A percentile compares a stretch with the other conserved stretches of the same genome.
Conservation (phyloP, 1,284 basidiomycete genomes). For the Ustilago tritici region DNA sequence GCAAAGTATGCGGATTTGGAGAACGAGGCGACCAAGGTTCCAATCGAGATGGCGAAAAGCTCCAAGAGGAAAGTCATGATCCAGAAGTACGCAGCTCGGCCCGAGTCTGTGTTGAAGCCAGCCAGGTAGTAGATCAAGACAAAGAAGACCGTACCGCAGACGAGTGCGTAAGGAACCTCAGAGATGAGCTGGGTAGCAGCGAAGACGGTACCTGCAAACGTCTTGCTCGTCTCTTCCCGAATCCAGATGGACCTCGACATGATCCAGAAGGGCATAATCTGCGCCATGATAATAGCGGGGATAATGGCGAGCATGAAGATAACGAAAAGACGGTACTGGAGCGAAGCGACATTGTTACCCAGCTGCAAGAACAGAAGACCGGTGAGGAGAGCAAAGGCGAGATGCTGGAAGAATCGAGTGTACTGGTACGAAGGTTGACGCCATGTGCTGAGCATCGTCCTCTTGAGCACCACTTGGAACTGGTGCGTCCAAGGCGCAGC, state of each 20-base stretch:
- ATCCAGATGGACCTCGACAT: conserved; percentile 74
- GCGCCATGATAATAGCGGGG: conserved; percentile 81
- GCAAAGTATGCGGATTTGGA: conserved; percentile 75
- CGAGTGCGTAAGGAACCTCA: conserved; percentile 81
- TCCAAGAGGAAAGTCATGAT: conserved; percentile 70
- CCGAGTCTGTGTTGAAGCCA: conserved; percentile 74
- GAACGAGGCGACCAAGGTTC: conserved; percentile 71
- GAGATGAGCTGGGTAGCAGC: conserved; percentile 61
- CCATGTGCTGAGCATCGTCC: conserved; percentile 75
- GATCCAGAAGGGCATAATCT: conserved; percentile 88
- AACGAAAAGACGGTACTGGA: conserved; percentile 87
- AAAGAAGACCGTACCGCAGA: conserved; percentile 51
- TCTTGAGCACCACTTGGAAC: conserved; percentile 78
- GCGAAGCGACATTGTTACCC: conserved; percentile 76
- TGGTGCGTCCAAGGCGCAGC: conserved; percentile 84
- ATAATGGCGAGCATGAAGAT: conserved; percentile 75
- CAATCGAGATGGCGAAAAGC: conserved; percentile 57
- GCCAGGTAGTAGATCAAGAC: conserved; percentile 73
- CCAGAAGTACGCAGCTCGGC: conserved; percentile 80
- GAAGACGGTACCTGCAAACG: conserved; percentile 67
- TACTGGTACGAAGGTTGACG: conserved; percentile 70
- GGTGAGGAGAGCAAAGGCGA: conserved; percentile 79
- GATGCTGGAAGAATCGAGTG: conserved; percentile 78
- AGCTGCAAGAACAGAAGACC: conserved; percentile 87
- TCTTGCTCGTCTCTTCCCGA: conserved; percentile 63